Base-by-base conservation (phyloP, 352 stramenopile species). In the Halophytophthora batemanensis region DNA sequence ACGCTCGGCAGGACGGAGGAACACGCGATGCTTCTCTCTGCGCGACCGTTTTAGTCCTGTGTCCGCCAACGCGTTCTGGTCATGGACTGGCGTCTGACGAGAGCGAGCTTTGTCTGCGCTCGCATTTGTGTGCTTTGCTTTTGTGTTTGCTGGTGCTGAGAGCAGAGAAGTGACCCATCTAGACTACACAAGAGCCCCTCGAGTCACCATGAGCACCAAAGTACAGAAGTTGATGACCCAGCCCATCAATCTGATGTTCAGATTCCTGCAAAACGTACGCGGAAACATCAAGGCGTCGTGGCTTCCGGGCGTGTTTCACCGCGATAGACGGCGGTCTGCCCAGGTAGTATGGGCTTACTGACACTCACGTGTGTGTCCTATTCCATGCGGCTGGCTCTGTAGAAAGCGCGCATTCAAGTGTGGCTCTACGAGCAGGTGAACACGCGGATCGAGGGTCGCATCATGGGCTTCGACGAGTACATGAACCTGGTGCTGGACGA, bases 401-500 rank as follows among this genome's bases (percentile, higher is more conserved):
- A 95, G 83, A 98, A 98, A 94, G 95, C 87, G 22, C 77, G 96
- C 44, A 95, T 99, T 38, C 93, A 98, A 71, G 96, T 99, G 62
- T 99, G 98, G 97, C 72, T 99, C n/a, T 99, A 99, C 69, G 98
- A 99, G 77, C 96, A 99, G 71, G 96, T 97, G 38, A 95, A 92
- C 66, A 98, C 96, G 70, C 74, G 95, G 54, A 98, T 99, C 53
- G 98, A 99, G 72, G 98, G 97, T n/a, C 93, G 97, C 46, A 99
- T 99, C 71, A 98, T 95, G 80, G 94, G 95, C 41, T 98, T 98
- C 67, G 95, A 98, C 69, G 95, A 98, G 74, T 99, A 99, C 82
- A 99, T 99, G 97, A 99, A 99, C 79, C 81, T 99, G 38, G 96
- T 99, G 33, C 81, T 99, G 59, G 97, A 99, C 67, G 93, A 99